Percentiles rank a stretch among this genome's conserved stretches.
Conservation (phyloP, 306 rosid species). For the Lathyrus sativus region DNA sequence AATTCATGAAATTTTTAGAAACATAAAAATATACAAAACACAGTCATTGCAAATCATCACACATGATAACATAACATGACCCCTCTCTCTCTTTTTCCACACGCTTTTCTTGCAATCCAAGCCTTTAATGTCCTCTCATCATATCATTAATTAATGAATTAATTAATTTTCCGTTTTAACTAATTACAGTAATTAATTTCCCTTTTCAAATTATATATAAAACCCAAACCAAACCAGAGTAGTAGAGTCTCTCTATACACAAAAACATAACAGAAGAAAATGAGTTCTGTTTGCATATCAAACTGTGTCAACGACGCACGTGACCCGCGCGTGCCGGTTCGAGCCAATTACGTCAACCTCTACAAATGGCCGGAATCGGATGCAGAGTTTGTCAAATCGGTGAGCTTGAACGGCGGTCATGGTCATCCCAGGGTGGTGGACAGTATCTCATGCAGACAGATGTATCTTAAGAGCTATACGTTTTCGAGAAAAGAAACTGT, state of each 20-base stretch:
- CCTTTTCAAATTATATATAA: slow-evolving; percentile 30
- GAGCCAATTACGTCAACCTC: slow-evolving; percentile 76
- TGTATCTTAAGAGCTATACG: slow-evolving; percentile 78
- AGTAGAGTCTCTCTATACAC: too few relatives aligned
- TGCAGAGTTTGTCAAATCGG: slow-evolving; percentile 71
- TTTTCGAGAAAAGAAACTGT: slow-evolving; percentile 76
- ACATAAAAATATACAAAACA: slow-evolving; percentile 14
- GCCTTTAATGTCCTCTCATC: slow-evolving; percentile 23
- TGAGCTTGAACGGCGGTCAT: slow-evolving; percentile 45
- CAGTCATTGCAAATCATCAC: slow-evolving; percentile 62
- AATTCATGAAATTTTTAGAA: not conserved
- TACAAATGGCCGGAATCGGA: slow-evolving; percentile 91
- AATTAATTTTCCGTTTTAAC: not conserved
- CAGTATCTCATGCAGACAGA: slow-evolving; percentile 84
- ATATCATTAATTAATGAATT: not conserved
- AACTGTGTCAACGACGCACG: slow-evolving; percentile 68
- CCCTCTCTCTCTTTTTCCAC: slow-evolving; percentile 2
- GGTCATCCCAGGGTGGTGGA: slow-evolving; percentile 71
- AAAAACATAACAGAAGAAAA: not conserved
- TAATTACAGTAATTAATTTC: not conserved
- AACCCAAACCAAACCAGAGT: not conserved
- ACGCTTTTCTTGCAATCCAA: slow-evolving; percentile 60
- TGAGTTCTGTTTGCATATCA: slow-evolving; percentile 72
- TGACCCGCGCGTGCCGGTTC: slow-evolving; percentile 65
- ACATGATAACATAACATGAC: slow-evolving; percentile 39